Percentiles rank a stretch among this genome's conserved stretches.
These are phyloP conservation scores for Gomphus bonarii DNA, from an alignment of 1,284 basidiomycete species.

Conservation along the genomic window DNA sequence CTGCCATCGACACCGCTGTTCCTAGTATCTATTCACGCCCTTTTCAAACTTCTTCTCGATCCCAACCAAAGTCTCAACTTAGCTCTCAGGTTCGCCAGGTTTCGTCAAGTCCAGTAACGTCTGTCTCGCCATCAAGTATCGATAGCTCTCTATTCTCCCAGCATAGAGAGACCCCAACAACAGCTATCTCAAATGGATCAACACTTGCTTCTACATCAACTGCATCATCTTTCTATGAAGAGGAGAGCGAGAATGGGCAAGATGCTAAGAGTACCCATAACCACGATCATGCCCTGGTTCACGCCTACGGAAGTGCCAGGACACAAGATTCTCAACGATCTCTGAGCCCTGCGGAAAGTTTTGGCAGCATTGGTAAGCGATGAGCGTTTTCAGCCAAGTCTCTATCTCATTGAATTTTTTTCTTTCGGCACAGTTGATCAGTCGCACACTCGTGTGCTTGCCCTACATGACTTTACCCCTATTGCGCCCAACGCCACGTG, in stretches of 20 bases:
- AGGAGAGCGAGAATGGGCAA: background rate
- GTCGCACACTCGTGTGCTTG: slow-evolving; percentile 48
- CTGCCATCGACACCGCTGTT: background rate
- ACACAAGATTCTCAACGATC: background rate
- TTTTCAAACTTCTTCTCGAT: background rate
- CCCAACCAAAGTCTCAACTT: background rate
- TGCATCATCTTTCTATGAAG: background rate
- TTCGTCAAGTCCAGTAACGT: background rate
- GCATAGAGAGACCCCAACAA: background rate
- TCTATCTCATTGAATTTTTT: background rate
- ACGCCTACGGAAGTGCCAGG: background rate
- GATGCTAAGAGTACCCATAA: background rate
- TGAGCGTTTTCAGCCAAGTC: background rate
- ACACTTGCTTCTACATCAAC: background rate
- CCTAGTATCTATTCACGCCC: background rate
- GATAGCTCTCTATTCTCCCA: background rate
- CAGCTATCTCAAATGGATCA: background rate
- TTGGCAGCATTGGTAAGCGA: slow-evolving; percentile 6
- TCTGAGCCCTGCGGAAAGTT: background rate
- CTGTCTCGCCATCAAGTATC: background rate
- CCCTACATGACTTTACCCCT: slow-evolving; percentile 81
- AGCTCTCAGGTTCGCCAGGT: background rate
- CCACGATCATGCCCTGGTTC: background rate
- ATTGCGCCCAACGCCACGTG: slow-evolving; percentile 68
- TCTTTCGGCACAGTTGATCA: slow-evolving; percentile 4